Base-by-base conservation (phyloP, 257 asterid species). In the Galeopsis tetrahit region DNA sequence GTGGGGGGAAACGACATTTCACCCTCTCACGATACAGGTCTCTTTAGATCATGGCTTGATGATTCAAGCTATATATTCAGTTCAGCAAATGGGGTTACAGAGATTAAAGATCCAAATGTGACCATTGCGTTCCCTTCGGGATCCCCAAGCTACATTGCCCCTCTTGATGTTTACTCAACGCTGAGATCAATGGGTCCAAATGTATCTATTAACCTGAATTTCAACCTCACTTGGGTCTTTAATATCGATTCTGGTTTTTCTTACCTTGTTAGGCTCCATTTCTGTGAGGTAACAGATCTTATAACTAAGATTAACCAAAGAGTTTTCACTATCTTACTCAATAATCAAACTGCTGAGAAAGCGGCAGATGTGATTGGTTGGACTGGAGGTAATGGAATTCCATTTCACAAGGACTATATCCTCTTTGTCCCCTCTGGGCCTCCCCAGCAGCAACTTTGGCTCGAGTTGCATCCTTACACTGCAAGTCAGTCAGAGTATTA, bases 1-100 rank as follows among this genome's bases (percentile, higher is more conserved):
- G 98, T 93, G 94, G 98, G 98, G 4, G 98, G 98, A 59, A 87
- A 89, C n/a, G 97, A 75, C 63, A 90, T 93, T 79, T 85, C 96
- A 2, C 90, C 96, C 13, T 76, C 96, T 10, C 59, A 52, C 0
- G 98, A 85, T 69, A 79, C 84, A 0, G 88, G 91, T 38, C 72
- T 83, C 15, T 84, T 81, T 55, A 66, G 89, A 63, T 63, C 80
- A 10, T 86, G 91, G 91, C 75, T 56, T 4, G 83, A 83, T 68
- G 88, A 86, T 61, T n/a, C 80, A 1, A 40, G 3, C 31, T 86
- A 75, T 34, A 61, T 85, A 39, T 83, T 38, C 52, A 44, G 82
- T n/a, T 87, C 86, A 5, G 85, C 76, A 0, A 38, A 10, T 32
- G 88, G 91, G 34, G 87, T 86, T 64, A 82, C 82, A 0, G 72